phyloP scores from a whole-genome alignment of 306 rosid genomes.

The Malus fusca region DNA sequence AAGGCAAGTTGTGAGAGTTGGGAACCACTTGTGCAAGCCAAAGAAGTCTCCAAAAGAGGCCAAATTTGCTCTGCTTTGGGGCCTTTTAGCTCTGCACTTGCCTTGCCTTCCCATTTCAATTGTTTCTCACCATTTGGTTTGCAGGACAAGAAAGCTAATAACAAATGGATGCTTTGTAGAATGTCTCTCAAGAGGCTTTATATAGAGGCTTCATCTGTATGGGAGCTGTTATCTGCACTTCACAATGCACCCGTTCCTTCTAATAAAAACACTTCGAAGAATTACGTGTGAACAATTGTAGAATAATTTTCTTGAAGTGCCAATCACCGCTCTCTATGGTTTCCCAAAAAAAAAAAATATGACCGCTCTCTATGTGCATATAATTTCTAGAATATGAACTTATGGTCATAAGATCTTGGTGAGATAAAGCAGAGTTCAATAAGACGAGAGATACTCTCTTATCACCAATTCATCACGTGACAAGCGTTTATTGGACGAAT shows the following conservation, averaged over 20 bases:
- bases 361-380: not conserved
- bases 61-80: conserved; percentile 40
- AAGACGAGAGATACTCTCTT: too few species aligned
- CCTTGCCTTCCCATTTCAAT: conserved; percentile 43
- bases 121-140: conserved; percentile 2
- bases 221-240: too few species aligned
- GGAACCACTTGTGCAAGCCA: conserved; percentile 54
- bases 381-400: not conserved
- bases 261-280: too few species aligned
- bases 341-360: too few species aligned
- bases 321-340: too few species aligned
- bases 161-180: not conserved
- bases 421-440: not conserved
- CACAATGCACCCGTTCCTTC: too few species aligned
- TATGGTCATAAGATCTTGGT: not conserved
- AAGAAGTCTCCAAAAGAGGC: conserved; percentile 58
- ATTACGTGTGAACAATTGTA: too few species aligned
- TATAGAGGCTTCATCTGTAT: not conserved
- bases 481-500: too few species aligned
- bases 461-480: too few species aligned
- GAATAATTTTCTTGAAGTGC: too few species aligned
- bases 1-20: conserved; percentile 39
- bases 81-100: conserved; percentile 23
- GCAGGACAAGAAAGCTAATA: not conserved
- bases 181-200: not conserved